phyloP scores from a whole-genome alignment of 148 eudicot genomes.

The Spergularia bocconei region DNA sequence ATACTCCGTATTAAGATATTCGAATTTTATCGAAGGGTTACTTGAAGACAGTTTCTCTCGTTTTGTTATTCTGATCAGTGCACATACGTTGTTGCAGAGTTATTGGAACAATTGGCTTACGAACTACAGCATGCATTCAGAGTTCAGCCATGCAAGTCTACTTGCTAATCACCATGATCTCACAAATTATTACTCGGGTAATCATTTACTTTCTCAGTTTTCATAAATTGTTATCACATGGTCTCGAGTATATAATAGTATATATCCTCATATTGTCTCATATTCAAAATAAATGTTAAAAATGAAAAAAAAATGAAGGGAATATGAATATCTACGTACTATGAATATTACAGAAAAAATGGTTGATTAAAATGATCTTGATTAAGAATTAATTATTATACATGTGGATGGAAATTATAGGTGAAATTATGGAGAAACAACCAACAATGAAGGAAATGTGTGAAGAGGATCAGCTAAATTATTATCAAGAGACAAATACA shows the following conservation, averaged over 20 bases:
- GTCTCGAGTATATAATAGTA: too few relatives aligned
- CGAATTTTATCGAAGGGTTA: background rate
- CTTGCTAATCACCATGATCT: conserved; percentile 18
- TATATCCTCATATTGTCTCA: too few relatives aligned
- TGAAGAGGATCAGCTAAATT: conserved; percentile 5
- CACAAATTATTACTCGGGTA: conserved; percentile 26
- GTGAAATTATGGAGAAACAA: conserved; percentile 17
- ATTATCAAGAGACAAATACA: conserved; percentile 4
- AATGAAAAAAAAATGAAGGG: too few relatives aligned
- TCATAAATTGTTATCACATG: too few relatives aligned
- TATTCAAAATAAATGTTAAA: too few relatives aligned
- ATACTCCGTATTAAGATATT: too few relatives aligned
- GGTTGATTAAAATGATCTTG: background rate
- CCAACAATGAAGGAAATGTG: conserved; percentile 15
- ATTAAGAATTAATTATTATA: too few relatives aligned
- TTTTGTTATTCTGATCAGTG: background rate
- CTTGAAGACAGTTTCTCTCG: background rate
- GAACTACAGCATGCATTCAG: conserved; percentile 25
- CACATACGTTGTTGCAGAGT: conserved; percentile 18
- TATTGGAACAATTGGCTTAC: conserved; percentile 29
- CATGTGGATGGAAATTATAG: background rate
- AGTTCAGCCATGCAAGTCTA: conserved; percentile 25
- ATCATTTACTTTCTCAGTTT: background rate
- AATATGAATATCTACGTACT: background rate
- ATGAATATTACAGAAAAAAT: background rate